Conservation (phyloP, 2,329 filamentous ascomycete genomes). For the Xylariaceae sp. region DNA sequence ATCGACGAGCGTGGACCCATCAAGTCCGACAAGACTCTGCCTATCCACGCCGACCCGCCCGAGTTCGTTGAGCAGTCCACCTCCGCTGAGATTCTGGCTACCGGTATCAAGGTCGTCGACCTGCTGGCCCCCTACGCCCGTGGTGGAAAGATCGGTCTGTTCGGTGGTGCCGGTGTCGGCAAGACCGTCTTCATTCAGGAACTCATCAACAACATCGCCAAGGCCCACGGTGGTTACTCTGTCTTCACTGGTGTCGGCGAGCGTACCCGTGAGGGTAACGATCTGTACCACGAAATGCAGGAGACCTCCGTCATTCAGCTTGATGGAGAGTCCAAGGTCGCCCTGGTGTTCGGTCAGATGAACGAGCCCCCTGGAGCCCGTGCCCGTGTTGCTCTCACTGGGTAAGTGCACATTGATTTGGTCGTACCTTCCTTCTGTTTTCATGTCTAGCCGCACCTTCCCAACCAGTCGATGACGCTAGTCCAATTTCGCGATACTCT, state of each 20-base stretch:
- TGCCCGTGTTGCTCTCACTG: slow-evolving; percentile 98
- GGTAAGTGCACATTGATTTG: slow-evolving; percentile 33
- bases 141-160: slow-evolving; percentile 99
- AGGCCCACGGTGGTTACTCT: slow-evolving; percentile 99
- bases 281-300: slow-evolving; percentile 99
- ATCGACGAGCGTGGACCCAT: slow-evolving; percentile 99
- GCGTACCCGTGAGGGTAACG: slow-evolving; percentile 99
- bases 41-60: slow-evolving; percentile 93
- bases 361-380: slow-evolving; percentile 99
- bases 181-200: slow-evolving; percentile 99
- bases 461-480: too few relatives aligned
- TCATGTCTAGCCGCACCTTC: too few relatives aligned
- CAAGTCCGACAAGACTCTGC: slow-evolving; percentile 78
- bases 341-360: slow-evolving; percentile 99
- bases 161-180: slow-evolving; percentile 99
- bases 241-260: slow-evolving; percentile 99
- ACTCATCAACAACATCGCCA: slow-evolving; percentile 99
- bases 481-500: too few relatives aligned
- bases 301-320: slow-evolving; percentile 99
- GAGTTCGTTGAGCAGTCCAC: slow-evolving; percentile 94
- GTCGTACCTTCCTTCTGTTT: too few relatives aligned
- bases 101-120: slow-evolving; percentile 99
- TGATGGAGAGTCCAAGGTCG: slow-evolving; percentile 98
- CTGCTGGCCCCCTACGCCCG: slow-evolving; percentile 97
- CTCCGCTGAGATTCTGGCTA: slow-evolving; percentile 90